A percentile compares a stretch with the other conserved stretches of the same genome.
Evolutionary conservation across 257 asterid genomes (phyloP).

Genomic region (Solanum etuberosum): DNA sequence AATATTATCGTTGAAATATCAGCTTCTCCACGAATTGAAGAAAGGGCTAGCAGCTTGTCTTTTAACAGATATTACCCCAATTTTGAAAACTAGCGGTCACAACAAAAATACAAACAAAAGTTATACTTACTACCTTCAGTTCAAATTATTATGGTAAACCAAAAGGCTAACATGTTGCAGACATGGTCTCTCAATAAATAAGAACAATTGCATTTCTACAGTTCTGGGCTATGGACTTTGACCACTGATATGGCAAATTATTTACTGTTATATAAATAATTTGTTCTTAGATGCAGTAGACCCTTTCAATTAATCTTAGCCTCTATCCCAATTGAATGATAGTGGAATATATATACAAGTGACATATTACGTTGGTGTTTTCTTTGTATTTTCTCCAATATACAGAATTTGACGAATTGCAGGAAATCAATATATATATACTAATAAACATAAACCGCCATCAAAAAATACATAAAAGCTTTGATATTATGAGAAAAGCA

Average conservation of each 20-base stretch:
- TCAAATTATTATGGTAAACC: background rate
- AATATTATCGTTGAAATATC: background rate
- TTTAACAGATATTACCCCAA: background rate
- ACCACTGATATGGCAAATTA: background rate
- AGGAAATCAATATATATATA: background rate
- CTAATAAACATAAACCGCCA: background rate
- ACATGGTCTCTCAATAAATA: background rate
- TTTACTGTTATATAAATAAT: background rate
- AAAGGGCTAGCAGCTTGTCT: background rate
- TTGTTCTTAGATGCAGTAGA: background rate
- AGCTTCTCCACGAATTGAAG: background rate
- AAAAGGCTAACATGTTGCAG: background rate
- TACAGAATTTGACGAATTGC: background rate
- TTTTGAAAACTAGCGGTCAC: background rate
- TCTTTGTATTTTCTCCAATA: background rate
- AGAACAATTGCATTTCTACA: background rate
- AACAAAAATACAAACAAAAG: background rate
- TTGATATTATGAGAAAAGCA: background rate
- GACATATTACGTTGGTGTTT: background rate
- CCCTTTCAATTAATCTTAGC: background rate
- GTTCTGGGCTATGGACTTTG: background rate
- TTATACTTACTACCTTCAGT: background rate
- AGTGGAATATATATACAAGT: background rate
- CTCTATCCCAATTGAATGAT: background rate
- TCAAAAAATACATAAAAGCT: background rate